A percentile compares a stretch with the other conserved stretches of the same genome.
Evolutionary conservation across 306 rosid genomes (phyloP).

Genomic region (Abrus precatorius): DNA sequence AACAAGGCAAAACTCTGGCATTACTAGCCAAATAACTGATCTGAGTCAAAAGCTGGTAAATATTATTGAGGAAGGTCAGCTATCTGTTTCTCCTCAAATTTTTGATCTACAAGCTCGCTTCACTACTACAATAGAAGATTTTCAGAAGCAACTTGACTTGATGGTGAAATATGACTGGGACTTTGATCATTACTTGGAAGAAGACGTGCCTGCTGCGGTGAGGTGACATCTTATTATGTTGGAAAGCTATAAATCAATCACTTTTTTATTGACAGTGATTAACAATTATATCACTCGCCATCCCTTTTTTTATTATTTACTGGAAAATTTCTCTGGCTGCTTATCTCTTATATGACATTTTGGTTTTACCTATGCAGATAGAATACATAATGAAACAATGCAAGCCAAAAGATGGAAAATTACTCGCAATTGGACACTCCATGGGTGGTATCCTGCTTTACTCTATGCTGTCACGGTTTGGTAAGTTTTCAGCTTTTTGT

Average conservation of each 20-base stretch:
- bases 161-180: constrained; percentile 98
- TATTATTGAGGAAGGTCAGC: constrained; percentile 90
- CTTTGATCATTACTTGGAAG: constrained; percentile 93
- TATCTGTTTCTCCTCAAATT: constrained; percentile 87
- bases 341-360: constrained; percentile 43
- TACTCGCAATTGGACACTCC: constrained; percentile 98
- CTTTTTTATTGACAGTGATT: constrained; percentile 15
- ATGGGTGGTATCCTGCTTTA: constrained; percentile 99
- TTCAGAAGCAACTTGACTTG: constrained; percentile 96
- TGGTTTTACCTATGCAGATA: constrained; percentile 61
- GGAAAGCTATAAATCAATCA: constrained; percentile 47
- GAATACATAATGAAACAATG: constrained; percentile 81
- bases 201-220: constrained; percentile 98
- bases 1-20: constrained; percentile 69
- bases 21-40: constrained; percentile 81
- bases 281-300: constrained; percentile 13
- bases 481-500: constrained; percentile 59
- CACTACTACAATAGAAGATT: constrained; percentile 84
- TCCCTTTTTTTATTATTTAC: constrained; percentile 12
- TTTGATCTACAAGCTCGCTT: constrained; percentile 89
- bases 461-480: constrained; percentile 82
- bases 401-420: constrained; percentile 90
- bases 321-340: constrained; percentile 31
- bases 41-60: constrained; percentile 86
- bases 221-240: constrained; percentile 84